Percentiles rank a stretch among this genome's conserved stretches.
Evolutionary conservation across 495 filamentous ascomycete species (phyloP).

Genomic region (Chlorociboria aeruginascens): DNA sequence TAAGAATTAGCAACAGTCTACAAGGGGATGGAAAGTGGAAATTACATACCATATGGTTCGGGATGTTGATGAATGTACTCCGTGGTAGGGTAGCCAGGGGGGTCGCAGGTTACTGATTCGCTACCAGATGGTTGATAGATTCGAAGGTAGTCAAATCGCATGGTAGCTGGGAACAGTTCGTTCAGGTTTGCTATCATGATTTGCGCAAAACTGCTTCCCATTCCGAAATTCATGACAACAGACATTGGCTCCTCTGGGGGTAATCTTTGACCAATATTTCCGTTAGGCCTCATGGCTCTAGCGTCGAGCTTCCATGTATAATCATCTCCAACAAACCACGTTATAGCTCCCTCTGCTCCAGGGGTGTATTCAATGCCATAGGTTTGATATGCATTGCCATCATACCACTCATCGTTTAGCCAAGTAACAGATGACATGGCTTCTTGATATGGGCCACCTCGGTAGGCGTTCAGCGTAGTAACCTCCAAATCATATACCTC

Average conservation of each 20-base stretch:
- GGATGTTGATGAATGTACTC: slow-evolving; percentile 56
- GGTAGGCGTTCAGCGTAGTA: slow-evolving; percentile 52
- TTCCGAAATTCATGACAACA: slow-evolving; percentile 61
- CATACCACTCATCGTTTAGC: slow-evolving; percentile 69
- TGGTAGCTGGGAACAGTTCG: slow-evolving; percentile 50
- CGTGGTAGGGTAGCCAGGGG: slow-evolving; percentile 55
- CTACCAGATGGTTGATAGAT: slow-evolving; percentile 56
- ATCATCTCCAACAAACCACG: slow-evolving; percentile 56
- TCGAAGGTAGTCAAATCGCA: slow-evolving; percentile 64
- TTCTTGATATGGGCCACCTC: slow-evolving; percentile 60
- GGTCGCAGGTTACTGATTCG: slow-evolving; percentile 59
- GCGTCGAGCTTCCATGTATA: slow-evolving; percentile 58
- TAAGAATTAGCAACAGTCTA: neutral
- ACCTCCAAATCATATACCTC: slow-evolving; percentile 48
- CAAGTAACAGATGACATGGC: slow-evolving; percentile 60
- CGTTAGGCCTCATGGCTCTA: slow-evolving; percentile 55
- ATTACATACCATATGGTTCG: slow-evolving; percentile 34
- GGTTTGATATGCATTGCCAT: slow-evolving; percentile 57
- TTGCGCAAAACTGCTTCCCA: slow-evolving; percentile 54
- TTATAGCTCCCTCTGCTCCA: slow-evolving; percentile 45
- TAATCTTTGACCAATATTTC: slow-evolving; percentile 58
- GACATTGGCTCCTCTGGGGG: slow-evolving; percentile 62
- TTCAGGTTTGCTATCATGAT: slow-evolving; percentile 43
- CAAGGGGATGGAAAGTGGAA: neutral
- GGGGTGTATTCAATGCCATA: slow-evolving; percentile 66